Evolutionary conservation across 2,329 filamentous ascomycete genomes (phyloP).

Genomic region (Juglanconis sp.): DNA sequence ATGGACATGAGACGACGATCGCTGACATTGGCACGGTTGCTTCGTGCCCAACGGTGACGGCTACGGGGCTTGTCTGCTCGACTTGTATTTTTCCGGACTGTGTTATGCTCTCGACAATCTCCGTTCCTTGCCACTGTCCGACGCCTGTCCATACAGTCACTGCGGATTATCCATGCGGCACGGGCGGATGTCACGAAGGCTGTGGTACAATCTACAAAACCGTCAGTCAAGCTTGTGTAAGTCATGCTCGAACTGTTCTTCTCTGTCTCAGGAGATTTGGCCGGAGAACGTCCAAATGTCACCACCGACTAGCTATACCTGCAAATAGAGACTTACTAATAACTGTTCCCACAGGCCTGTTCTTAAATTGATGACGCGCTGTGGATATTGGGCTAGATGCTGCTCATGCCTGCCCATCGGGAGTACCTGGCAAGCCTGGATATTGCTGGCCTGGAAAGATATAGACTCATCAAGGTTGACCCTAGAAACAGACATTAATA

Average conservation of each 20-base stretch:
- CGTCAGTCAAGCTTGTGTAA: not conserved
- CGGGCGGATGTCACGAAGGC: not conserved
- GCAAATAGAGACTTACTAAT: no score
- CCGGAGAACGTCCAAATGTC: no score
- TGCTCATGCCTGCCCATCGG: no score
- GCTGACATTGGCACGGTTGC: not conserved
- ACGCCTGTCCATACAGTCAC: not conserved
- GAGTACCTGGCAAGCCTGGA: no score
- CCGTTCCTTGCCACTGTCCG: not conserved
- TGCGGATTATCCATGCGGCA: not conserved
- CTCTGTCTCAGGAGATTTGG: not conserved
- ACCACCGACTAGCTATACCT: no score
- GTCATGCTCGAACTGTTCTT: not conserved
- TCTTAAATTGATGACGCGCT: no score
- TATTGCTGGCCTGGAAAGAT: no score
- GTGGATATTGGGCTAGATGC: no score
- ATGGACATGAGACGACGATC: not conserved
- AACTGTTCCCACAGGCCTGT: no score
- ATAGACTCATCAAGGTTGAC: no score
- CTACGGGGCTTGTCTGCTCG: not conserved
- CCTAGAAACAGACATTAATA: no score
- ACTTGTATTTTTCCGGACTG: not conserved
- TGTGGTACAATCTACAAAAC: not conserved
- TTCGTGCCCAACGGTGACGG: constrained; percentile 2
- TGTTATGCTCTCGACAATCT: not conserved